These are phyloP conservation scores for Suhomyces wounanorum DNA, from an alignment of 1,139 yeast species.

Conservation along the genomic window DNA sequence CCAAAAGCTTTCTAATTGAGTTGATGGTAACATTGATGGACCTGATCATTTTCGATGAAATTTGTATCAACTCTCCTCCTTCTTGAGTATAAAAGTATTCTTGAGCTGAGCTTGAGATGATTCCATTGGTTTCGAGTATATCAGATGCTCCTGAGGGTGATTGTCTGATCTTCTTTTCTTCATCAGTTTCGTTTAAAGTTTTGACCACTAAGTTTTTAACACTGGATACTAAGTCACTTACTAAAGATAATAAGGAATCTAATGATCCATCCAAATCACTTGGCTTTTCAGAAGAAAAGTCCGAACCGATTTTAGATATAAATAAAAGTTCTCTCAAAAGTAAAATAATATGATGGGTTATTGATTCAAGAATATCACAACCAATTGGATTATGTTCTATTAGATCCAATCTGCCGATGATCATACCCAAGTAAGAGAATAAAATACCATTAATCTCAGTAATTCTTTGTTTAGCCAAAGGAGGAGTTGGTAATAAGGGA, in stretches of 20 bases:
- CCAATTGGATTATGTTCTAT: constrained; percentile 73
- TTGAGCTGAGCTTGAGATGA: constrained; percentile 11
- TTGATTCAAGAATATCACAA: constrained; percentile 63
- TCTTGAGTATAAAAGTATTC: constrained; percentile 62
- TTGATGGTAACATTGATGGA: constrained; percentile 52
- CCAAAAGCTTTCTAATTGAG: constrained; percentile 44
- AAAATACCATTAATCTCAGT: constrained; percentile 74
- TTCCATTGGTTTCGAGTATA: constrained; percentile 3
- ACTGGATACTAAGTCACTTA: constrained; percentile 64
- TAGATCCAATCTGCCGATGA: constrained; percentile 72
- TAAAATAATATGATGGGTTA: constrained; percentile 68
- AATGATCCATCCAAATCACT: constrained; percentile 55
- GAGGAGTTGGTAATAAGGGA: constrained; percentile 55
- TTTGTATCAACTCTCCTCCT: constrained; percentile 64
- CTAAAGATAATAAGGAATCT: constrained; percentile 58
- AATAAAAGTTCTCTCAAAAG: constrained; percentile 64
- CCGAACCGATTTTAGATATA: constrained; percentile 59
- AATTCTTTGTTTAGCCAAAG: constrained; percentile 68
- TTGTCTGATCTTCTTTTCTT: constrained; percentile 19
- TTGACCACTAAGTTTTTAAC: constrained; percentile 63
- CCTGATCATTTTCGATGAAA: constrained; percentile 65
- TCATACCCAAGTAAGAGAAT: constrained; percentile 67
- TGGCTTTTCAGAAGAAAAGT: constrained; percentile 43
- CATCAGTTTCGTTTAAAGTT: constrained; percentile 46
- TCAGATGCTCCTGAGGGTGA: constrained; percentile 3